Evolutionary conservation across 345 rosid species (phyloP).

Genomic region (Barbarea vulgaris): DNA sequence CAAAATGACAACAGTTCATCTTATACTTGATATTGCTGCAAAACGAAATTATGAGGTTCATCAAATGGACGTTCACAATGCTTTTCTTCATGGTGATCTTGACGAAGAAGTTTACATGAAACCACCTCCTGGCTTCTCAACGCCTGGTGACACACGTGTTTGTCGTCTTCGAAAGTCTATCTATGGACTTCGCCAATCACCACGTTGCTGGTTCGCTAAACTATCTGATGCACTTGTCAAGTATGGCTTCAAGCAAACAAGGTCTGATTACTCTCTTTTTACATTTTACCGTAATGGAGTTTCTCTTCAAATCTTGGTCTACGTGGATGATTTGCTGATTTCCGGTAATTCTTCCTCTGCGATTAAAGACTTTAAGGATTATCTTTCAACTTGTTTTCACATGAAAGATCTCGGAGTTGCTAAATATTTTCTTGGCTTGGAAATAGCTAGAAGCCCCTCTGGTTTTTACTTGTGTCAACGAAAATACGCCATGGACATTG

Average conservation of each 20-base stretch:
- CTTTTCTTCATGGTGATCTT: too few relatives aligned
- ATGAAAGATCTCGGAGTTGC: neutral
- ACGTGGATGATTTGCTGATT: neutral
- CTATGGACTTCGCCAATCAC: neutral
- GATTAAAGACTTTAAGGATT: neutral
- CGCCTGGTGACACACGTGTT: too few relatives aligned
- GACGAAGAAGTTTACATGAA: too few relatives aligned
- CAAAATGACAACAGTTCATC: neutral
- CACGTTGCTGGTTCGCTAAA: neutral
- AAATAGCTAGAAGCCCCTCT: neutral
- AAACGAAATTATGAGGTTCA: neutral
- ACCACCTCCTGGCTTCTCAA: too few relatives aligned
- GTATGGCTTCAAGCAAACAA: neutral
- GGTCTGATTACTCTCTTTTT: neutral
- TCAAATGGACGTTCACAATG: neutral
- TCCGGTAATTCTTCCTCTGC: neutral
- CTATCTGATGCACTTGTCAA: neutral
- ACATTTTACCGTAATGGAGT: neutral
- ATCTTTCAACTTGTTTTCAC: neutral
- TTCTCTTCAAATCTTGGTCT: neutral
- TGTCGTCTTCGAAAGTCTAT: too few relatives aligned
- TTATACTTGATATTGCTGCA: neutral
- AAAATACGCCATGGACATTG: neutral
- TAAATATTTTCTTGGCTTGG: neutral
- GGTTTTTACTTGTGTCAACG: neutral